These are phyloP conservation scores for Nectriaceae sp. DNA, from an alignment of 2,329 filamentous ascomycete species.

Conservation along the genomic window DNA sequence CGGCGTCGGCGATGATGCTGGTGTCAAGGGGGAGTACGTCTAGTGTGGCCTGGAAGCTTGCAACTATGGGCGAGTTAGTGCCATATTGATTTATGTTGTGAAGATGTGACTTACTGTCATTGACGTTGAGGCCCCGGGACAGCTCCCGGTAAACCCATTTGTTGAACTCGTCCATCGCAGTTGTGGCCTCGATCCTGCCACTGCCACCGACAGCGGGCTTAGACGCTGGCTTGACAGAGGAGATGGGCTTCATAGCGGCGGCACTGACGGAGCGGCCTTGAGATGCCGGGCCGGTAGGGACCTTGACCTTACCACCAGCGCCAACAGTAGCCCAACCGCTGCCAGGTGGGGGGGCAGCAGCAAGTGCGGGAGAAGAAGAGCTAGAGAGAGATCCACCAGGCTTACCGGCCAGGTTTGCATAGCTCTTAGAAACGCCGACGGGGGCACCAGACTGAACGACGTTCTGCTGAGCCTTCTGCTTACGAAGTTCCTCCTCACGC, in stretches of 20 bases:
- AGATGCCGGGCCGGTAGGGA: conserved; percentile 61
- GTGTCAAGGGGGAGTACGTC: conserved; percentile 74
- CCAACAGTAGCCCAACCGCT: conserved; percentile 92
- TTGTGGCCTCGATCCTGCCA: conserved; percentile 39
- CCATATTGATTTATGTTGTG: neutral
- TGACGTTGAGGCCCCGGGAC: conserved; percentile 65
- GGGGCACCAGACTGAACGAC: conserved; percentile 51
- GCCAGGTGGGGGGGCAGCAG: conserved; percentile 38
- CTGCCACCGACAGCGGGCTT: conserved; percentile 50
- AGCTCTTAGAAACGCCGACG: conserved; percentile 72
- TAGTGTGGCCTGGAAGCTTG: conserved; percentile 78
- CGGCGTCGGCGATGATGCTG: conserved; percentile 83
- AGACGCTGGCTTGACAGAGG: conserved; percentile 52
- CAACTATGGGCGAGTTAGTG: conserved; percentile 54
- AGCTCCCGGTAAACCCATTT: conserved; percentile 89
- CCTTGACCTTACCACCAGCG: conserved; percentile 87
- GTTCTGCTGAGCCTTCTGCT: conserved; percentile 67
- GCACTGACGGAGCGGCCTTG: conserved; percentile 49
- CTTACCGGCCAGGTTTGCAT: conserved; percentile 92
- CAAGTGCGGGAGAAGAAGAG: conserved; percentile 41
- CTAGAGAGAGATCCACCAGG: conserved; percentile 43
- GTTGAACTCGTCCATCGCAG: conserved; percentile 85
- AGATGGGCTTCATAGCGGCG: conserved; percentile 43
- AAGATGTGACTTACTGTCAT: conserved; percentile 50
- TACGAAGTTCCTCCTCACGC: conserved; percentile 82